Conservation (phyloP, 2,329 filamentous ascomycete species). For the Periconia digitata region DNA sequence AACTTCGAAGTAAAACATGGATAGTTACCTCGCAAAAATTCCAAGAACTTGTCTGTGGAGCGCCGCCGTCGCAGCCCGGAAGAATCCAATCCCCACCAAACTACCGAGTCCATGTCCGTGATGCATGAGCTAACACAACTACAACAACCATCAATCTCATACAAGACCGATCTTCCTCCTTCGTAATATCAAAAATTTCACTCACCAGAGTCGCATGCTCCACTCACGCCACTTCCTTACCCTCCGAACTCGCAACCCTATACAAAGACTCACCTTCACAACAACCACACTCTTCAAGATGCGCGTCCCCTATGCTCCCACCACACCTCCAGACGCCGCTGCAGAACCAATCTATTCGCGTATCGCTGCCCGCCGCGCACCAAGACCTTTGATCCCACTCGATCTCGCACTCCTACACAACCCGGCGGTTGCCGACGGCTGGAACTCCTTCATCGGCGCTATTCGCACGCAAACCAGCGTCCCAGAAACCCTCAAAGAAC, state of each 20-base stretch:
- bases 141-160: no score
- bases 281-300: conserved; percentile 39
- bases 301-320: conserved; percentile 60
- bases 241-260: not conserved
- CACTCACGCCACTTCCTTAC: not conserved
- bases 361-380: conserved; percentile 55
- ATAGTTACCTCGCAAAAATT: no score
- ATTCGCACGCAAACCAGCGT: conserved; percentile 58
- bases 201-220: not conserved
- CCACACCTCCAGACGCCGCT: conserved; percentile 50
- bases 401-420: conserved; percentile 60
- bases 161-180: no score
- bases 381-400: conserved; percentile 56
- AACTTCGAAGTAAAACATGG: no score
- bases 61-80: no score
- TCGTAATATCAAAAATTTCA: no score
- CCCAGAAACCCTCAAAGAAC: conserved; percentile 62
- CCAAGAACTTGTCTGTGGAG: no score
- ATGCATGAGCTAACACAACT: no score
- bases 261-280: not conserved
- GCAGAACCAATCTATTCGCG: conserved; percentile 52
- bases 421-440: conserved; percentile 59
- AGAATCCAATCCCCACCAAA: no score
- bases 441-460: conserved; percentile 61
- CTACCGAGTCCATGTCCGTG: no score